Conservation (phyloP, 176 grass and related monocot genomes). For the Phyllostachys edulis region DNA sequence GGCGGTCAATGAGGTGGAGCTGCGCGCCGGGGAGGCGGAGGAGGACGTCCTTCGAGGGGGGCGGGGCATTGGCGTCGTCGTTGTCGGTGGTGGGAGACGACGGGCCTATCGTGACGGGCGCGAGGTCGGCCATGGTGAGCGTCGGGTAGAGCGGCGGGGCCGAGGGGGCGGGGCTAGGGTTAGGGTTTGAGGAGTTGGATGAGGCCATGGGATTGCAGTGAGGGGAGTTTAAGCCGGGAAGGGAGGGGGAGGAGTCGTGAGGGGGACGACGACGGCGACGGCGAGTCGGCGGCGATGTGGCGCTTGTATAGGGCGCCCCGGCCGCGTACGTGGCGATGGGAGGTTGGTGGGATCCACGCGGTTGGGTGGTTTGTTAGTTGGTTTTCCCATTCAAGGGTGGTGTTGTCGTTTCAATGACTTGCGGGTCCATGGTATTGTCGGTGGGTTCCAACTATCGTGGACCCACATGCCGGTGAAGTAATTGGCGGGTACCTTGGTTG, state of each 20-base stretch:
- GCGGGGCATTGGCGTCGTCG: neutral
- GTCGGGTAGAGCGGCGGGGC: conserved; percentile 65
- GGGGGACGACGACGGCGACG: conserved; percentile 18
- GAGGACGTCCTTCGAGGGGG: conserved; percentile 47
- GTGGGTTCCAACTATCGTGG: accelerated
- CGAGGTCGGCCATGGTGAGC: conserved; percentile 54
- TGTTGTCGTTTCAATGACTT: neutral
- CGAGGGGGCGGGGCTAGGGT: conserved; percentile 36
- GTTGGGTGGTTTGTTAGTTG: neutral
- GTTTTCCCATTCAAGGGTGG: neutral
- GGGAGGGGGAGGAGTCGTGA: conserved; percentile 14
- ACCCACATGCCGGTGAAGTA: conserved; percentile 6
- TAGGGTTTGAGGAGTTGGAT: conserved; percentile 3
- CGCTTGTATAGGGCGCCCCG: conserved; percentile 25
- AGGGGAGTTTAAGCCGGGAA: conserved; percentile 4
- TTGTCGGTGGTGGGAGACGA: conserved; percentile 16
- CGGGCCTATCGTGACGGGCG: conserved; percentile 37
- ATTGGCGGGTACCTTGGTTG: neutral
- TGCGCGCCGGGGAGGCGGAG: conserved; percentile 47
- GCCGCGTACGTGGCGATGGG: conserved; percentile 42
- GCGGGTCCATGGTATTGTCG: neutral
- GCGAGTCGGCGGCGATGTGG: conserved; percentile 33
- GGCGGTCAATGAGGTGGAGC: conserved; percentile 74
- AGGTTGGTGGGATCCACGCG: conserved; percentile 24
- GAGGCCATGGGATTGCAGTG: conserved; percentile 28